Base-by-base conservation (phyloP, 805 yeast species). In the Cyberlindnera maclurae region DNA sequence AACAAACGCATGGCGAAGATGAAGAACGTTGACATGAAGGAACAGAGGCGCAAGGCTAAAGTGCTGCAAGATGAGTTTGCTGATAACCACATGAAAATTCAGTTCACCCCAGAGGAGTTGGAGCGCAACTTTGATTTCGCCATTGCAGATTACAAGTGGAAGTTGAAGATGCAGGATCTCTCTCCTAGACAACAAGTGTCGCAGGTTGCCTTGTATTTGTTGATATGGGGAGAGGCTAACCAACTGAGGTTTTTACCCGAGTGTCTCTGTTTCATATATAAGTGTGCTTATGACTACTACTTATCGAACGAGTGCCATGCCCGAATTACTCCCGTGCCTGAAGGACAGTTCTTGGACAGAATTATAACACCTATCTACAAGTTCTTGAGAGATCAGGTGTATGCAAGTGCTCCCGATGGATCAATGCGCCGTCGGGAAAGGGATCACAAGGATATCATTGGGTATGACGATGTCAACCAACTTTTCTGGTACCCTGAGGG, bases 161-260 rank as follows among this genome's bases (percentile, higher is more conserved):
- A 62, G 6, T 43, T 47, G 3, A 70, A 65, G 28, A 75, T 77
- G 79, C 63, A 65, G 20, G 51, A 59, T 0, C 58, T 73, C 34
- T 50, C 71, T 0, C 64, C 79, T 2, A 59, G 62, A 12, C 81
- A 79, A 37, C 67, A 75, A 42, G 64, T 76, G 5, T 64, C 70
- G 20, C 95, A 87, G 46, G 49, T 87, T 10, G 79, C 84, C 0
- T 57, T 87, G 9, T 88, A 79, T 51, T 64, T 87, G 12, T 59
- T 85, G 45, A 75, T 85, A 46, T 87, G 96, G 96, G 95, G 95
- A 0, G 96, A 87, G 57, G 88, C 95, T 0, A 85, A 84, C 52
- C 89, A 86, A 49, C 55, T 85, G 1, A 67, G 96, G 43, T 88
- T 82, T 51, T 74, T 87, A 72, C 96, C 96, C 0, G 96, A 87